Base-by-base conservation (phyloP, 768 basidiomycete genomes). In the Russula sp. region DNA sequence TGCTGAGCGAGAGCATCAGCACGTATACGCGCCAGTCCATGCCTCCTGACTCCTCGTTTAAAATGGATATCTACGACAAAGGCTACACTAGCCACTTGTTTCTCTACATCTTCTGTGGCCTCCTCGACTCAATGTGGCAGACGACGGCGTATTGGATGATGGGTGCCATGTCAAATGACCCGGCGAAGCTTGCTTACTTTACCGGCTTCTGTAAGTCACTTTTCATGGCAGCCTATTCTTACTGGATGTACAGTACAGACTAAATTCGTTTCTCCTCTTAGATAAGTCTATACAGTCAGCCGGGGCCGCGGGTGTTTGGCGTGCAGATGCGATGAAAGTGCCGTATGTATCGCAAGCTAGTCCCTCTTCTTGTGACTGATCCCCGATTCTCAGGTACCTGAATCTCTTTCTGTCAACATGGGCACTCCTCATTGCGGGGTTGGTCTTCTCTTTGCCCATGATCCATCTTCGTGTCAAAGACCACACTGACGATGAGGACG, bases 61-160 rank as follows among this genome's bases (percentile, higher is more conserved):
- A 82, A 67, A 82, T 89, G 68, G 88, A 90, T 71, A 82, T 89
- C 55, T 74, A 71, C 57, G 82, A 86, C 66, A 65, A 73, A 1
- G 74, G 73, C 1, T 93, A 88, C 70, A 73, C 79, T 10, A 81
- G 77, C 49, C 79, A 79, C 55, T 75, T 85, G 6, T 80, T 80
- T 74, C 73, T 92, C 6, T 91, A 85, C 73, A 82, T 89, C 66
- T 82, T 85, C 73, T 88, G 84, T 65, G 88, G 89, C 32, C 70
- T 92, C 11, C 78, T 91, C 63, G 91, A 93, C 66, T 79, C 90
- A 1, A 86, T 89, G 83, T 93, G 90, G 88, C 91, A 93, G 72
- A 91, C 88, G 1, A 84, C 84, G 0, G 84, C 85, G 6, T 90
- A 91, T 72, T 90, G 88, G 88, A 77, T 89, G 68, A 86, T 90